Percentiles rank a stretch among this genome's conserved stretches.
Conservation (phyloP, 495 filamentous ascomycete genomes). For the Neohortaea acidophila region DNA sequence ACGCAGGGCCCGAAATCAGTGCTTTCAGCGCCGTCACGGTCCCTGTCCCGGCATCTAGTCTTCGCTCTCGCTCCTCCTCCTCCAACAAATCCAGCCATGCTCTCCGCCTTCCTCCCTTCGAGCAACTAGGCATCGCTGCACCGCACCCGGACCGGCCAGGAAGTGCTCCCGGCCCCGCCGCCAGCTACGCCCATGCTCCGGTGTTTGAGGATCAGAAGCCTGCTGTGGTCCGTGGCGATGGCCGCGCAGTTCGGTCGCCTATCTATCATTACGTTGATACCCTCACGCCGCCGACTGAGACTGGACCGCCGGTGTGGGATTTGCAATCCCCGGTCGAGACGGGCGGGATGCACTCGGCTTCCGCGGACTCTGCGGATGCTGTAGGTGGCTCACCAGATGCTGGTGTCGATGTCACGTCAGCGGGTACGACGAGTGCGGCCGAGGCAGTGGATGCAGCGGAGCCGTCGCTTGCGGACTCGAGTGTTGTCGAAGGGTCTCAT, state of each 20-base stretch:
- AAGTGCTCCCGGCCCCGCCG: neutral
- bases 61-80: neutral
- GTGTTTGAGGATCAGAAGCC: too few species aligned
- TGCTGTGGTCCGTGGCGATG: too few species aligned
- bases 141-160: slow-evolving; percentile 25
- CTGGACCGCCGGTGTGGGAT: too few species aligned
- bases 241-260: too few species aligned
- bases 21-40: slow-evolving; percentile 7
- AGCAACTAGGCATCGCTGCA: slow-evolving; percentile 24
- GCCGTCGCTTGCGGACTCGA: neutral
- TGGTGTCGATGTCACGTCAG: too few species aligned
- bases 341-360: too few species aligned
- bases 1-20: neutral
- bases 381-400: too few species aligned
- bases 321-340: too few species aligned
- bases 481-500: neutral
- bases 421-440: neutral
- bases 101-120: slow-evolving; percentile 26
- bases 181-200: too few species aligned
- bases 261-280: too few species aligned
- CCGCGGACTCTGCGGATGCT: too few species aligned
- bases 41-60: slow-evolving; percentile 9
- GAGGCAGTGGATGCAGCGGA: neutral
- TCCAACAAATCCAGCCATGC: slow-evolving; percentile 14
- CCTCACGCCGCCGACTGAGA: too few species aligned